Percentiles rank a stretch among this genome's conserved stretches.
phyloP scores from a whole-genome alignment of 2,329 filamentous ascomycete genomes.

The Aureobasidium zeae region DNA sequence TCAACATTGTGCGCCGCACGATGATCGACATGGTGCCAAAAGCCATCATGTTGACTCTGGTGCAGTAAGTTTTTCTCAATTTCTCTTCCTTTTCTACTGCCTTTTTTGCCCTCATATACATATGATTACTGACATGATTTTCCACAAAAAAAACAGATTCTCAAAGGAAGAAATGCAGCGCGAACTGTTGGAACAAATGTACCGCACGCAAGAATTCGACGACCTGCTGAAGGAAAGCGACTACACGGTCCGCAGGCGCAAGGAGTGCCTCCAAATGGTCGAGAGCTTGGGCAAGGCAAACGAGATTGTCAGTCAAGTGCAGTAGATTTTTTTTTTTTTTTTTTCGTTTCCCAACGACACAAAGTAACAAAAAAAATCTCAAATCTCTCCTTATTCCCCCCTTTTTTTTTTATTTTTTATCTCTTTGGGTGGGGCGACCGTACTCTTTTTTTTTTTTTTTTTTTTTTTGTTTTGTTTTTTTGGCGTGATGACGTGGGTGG shows the following conservation, averaged over 20 bases:
- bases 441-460: too few relatives aligned
- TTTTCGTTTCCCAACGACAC: background rate
- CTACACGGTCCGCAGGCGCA: slow-evolving; percentile 86
- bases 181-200: slow-evolving; percentile 95
- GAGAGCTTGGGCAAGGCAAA: slow-evolving; percentile 81
- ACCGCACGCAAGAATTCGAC: slow-evolving; percentile 80
- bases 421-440: too few relatives aligned
- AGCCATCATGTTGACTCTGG: slow-evolving; percentile 94
- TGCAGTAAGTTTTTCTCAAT: slow-evolving; percentile 67
- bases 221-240: slow-evolving; percentile 96
- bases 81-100: too few relatives aligned
- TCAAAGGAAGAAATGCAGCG: slow-evolving; percentile 98
- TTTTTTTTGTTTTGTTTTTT: too few relatives aligned
- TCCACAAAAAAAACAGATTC: slow-evolving; percentile 57
- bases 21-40: slow-evolving; percentile 99
- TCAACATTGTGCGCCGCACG: slow-evolving; percentile 93
- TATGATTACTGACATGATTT: slow-evolving; percentile 18
- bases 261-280: slow-evolving; percentile 99
- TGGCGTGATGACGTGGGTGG: too few relatives aligned
- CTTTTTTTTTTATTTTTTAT: too few relatives aligned
- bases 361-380: too few relatives aligned
- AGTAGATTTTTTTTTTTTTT: slow-evolving; percentile 31
- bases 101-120: too few relatives aligned
- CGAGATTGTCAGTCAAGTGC: slow-evolving; percentile 84
- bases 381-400: too few relatives aligned